phyloP scores from a whole-genome alignment of 2,329 filamentous ascomycete genomes.

The Botrytis fragariae region DNA sequence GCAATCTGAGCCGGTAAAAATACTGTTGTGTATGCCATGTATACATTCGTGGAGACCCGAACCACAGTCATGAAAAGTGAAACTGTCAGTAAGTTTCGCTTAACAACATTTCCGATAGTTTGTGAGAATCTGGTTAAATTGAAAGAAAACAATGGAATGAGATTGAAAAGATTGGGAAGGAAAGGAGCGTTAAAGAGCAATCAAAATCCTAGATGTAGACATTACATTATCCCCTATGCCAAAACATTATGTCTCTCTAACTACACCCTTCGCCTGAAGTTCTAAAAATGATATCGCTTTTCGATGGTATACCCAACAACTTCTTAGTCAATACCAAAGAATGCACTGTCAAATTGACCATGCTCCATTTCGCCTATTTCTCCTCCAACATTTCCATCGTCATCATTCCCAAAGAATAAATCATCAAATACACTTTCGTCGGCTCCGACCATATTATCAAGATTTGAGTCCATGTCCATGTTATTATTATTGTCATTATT shows the following conservation, averaged over 20 bases:
- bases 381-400: constrained; percentile 26
- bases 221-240: background rate
- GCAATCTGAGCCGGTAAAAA: background rate
- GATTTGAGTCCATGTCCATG: constrained; percentile 53
- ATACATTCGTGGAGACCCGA: background rate
- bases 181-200: background rate
- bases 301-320: background rate
- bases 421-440: constrained; percentile 37
- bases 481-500: constrained; percentile 24
- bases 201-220: background rate
- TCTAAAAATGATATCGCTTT: background rate
- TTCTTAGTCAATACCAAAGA: constrained; percentile 31
- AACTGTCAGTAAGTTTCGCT: background rate
- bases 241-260: background rate
- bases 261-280: background rate
- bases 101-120: background rate
- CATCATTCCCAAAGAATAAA: constrained; percentile 32
- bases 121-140: background rate
- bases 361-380: constrained; percentile 32
- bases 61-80: background rate
- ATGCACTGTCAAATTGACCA: constrained; percentile 35
- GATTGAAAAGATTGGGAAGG: background rate
- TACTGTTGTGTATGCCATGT: background rate
- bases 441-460: constrained; percentile 47
- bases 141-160: background rate